Base-by-base conservation (phyloP, 164 flowering plant genomes). In the Annona cherimola region DNA sequence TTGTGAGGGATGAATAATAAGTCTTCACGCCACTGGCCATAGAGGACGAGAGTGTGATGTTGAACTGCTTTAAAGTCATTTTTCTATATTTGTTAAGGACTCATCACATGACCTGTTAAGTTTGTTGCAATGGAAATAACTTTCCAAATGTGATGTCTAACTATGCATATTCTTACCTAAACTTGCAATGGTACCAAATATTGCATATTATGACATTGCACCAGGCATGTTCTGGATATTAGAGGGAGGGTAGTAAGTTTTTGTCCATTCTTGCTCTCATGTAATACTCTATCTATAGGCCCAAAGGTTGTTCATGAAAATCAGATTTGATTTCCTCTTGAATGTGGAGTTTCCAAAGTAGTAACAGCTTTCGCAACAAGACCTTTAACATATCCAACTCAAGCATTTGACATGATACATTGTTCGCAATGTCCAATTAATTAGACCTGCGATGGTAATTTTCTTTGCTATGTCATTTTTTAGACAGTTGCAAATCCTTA, bases 211-310 rank as follows among this genome's bases (percentile, higher is more conserved):
- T 89, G 91, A 69, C 71, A 61, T 42, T 81, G 78, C 74, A 82
- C 84, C 3, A 82, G 87, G 59, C 87, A 84, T 79, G 88, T 74
- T 45, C 77, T 88, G 76, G 91, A 88, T 78, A 79, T 88, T 75
- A 89, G 91, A 45, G 86, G 91, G 74, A 89, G 91, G 16, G 89
- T 88, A 42, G 91, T 89, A 61, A 88, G 91, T 71, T 88, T 88
- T 81, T 89, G 91, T 57, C 89, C 91, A 18, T 86, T 78, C 73
- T 61, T 88, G 68, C 64, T 88, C 39, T 76, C 84, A n/a, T 78
- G 87, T 8, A 83, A 86, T 67, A 88, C 88, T 11, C 50, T 88
- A 61, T 88, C 91, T 11, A 73, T 88, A 39, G 91, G 89, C 14
- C 91, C 91, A 45, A 86, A 87, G 81, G 89, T 84, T 80, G 89